Base-by-base conservation (phyloP, 2,329 filamentous ascomycete genomes). In the Chaetomium sp. region DNA sequence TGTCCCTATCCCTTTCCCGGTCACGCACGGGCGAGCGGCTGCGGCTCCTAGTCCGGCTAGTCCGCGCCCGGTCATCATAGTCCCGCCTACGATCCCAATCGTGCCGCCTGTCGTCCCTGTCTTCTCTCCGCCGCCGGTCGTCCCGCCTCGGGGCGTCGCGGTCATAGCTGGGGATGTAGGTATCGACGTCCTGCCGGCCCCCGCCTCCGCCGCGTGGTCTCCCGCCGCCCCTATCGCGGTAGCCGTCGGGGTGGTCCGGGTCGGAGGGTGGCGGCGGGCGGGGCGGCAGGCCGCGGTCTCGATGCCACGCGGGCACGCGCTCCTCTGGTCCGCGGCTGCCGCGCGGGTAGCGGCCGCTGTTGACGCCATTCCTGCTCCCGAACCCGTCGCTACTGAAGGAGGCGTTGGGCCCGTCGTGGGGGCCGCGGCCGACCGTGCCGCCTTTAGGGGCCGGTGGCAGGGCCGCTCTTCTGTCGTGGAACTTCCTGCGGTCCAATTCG, bases 401-500 rank as follows among this genome's bases (percentile, higher is more conserved):
- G 45, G 76, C 75, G 67, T 83, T 82, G 10, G 82, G 81, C 9
- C 82, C 80, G 61, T 79, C 79, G 51, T 78, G 75, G 1, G 82
- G 81, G n/a, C 87, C 87, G 72, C 92, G 87, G 16, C 94, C 94
- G 3, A 97, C 93, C 1, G 92, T 93, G 4, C 92, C 94, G 13
- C 93, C 94, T 70, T 94, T 93, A 0, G 95, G 95, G 0, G 94
- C 95, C 13, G 95, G 94, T 4, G 94, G 94, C 12, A 94, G 83
- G 25, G 89, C 90, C 25, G 90, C 90, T 73, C 92, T 92, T 72
- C 95, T 90, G 65, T 93, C 90, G 70, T 96, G 90, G 71, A 93
- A 94, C 77, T 94, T 96, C 75, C 93, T 87, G 58, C 94, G 87
- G 75, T 99, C 95, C n/a, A 98, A 82, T 77, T 99, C 95, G 77